Conservation (phyloP, 2,329 filamentous ascomycete species). For the Zalaria obscura region DNA sequence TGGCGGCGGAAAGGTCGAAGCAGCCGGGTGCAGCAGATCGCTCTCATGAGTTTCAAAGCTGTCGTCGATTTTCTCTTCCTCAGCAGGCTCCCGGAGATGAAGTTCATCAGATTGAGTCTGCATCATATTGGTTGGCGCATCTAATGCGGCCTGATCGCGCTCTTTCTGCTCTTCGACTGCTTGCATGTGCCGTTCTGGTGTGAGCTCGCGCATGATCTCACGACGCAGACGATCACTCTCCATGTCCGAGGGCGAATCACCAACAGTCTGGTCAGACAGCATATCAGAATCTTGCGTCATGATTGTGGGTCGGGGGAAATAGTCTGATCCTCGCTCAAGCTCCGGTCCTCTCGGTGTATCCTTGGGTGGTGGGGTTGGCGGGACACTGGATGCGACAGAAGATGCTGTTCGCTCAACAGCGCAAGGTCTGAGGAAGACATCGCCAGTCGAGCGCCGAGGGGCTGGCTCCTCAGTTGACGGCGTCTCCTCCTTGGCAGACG, state of each 20-base stretch:
- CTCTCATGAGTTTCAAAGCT: too few relatives aligned
- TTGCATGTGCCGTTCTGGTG: conserved; percentile 23
- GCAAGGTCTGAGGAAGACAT: conserved; percentile 23
- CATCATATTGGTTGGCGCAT: conserved; percentile 11
- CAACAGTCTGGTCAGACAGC: conserved; percentile 25
- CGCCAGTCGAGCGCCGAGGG: conserved; percentile 12
- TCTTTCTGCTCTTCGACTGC: conserved; percentile 5
- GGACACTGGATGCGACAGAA: conserved; percentile 18
- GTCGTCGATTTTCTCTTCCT: too few relatives aligned
- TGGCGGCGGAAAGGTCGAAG: too few relatives aligned
- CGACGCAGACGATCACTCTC: conserved; percentile 59
- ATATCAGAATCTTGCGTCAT: conserved; percentile 1
- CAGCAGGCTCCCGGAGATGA: too few relatives aligned
- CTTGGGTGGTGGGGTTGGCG: conserved; percentile 34
- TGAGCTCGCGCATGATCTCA: conserved; percentile 60
- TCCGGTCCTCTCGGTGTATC: conserved; percentile 20
- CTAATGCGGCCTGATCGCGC: conserved; percentile 14
- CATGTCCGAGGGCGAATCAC: conserved; percentile 41
- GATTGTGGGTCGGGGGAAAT: conserved; percentile 17
- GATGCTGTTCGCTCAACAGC: conserved; percentile 22
- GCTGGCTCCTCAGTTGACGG: conserved; percentile 10
- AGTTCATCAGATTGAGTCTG: too few relatives aligned
- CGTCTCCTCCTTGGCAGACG: conserved; percentile 7
- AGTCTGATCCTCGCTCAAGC: conserved; percentile 13
- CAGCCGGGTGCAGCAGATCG: too few relatives aligned